phyloP scores from a whole-genome alignment of 345 rosid genomes.

The Geranium rotundifolium region DNA sequence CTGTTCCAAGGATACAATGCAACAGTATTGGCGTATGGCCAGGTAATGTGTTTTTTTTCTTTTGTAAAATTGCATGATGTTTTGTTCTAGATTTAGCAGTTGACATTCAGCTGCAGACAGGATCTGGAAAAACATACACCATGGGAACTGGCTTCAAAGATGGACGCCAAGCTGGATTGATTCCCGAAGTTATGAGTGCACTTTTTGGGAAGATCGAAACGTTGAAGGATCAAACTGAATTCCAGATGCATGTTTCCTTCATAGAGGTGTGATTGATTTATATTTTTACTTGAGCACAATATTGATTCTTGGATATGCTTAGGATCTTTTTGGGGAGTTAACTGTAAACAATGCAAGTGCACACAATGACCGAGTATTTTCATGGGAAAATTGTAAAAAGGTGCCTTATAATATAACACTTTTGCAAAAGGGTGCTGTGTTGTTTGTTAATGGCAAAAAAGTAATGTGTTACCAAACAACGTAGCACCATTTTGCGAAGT shows the following conservation, averaged over 20 bases:
- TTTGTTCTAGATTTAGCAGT: conserved; percentile 5
- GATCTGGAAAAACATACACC: conserved; percentile 80
- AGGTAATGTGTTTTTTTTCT: conserved; percentile 30
- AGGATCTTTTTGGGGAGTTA: too few relatives aligned
- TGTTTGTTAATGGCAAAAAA: too few relatives aligned
- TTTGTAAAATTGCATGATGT: background rate
- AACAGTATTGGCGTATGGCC: conserved; percentile 81
- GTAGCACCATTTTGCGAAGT: too few relatives aligned
- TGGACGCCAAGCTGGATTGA: conserved; percentile 45
- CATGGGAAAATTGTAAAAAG: too few relatives aligned
- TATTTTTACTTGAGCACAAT: too few relatives aligned
- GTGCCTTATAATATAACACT: too few relatives aligned
- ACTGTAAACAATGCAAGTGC: background rate
- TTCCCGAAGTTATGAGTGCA: conserved; percentile 65
- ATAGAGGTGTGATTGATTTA: conserved; percentile 41
- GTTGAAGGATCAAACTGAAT: conserved; percentile 38
- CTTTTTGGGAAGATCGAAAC: conserved; percentile 54
- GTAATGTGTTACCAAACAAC: too few relatives aligned
- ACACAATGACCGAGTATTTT: background rate
- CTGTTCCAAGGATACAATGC: conserved; percentile 79
- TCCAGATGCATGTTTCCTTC: conserved; percentile 72
- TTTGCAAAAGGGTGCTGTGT: too few relatives aligned
- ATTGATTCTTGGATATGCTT: too few relatives aligned
- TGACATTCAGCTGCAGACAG: conserved; percentile 46
- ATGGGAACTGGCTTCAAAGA: conserved; percentile 76